These are phyloP conservation scores for Pseudogymnoascus destructans DNA, from an alignment of 2,329 filamentous ascomycete species.

Conservation along the genomic window DNA sequence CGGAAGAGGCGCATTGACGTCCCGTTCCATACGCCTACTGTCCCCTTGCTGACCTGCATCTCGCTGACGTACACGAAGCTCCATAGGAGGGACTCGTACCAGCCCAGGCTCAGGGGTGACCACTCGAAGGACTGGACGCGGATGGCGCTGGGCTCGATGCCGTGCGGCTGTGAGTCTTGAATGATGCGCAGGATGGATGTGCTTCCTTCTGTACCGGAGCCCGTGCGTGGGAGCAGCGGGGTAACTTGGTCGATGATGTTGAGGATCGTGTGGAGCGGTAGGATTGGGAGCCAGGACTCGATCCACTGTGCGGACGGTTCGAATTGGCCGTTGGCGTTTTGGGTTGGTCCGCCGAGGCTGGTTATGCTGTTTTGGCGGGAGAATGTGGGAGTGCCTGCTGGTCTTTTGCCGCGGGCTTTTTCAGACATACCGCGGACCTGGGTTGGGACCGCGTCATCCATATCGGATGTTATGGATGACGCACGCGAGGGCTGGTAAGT, in stretches of 20 bases:
- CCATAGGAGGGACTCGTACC: slow-evolving; percentile 95
- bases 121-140: slow-evolving; percentile 87
- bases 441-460: slow-evolving; percentile 67
- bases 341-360: slow-evolving; percentile 38
- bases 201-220: slow-evolving; percentile 32
- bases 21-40: slow-evolving; percentile 87
- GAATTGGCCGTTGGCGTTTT: slow-evolving; percentile 42
- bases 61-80: slow-evolving; percentile 83
- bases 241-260: slow-evolving; percentile 58
- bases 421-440: slow-evolving; percentile 91
- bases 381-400: slow-evolving; percentile 67
- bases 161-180: slow-evolving; percentile 48
- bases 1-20: slow-evolving; percentile 79
- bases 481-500: slow-evolving; percentile 50
- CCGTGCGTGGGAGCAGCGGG: slow-evolving; percentile 36
- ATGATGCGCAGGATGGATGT: slow-evolving; percentile 41
- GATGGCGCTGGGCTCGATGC: slow-evolving; percentile 61
- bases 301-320: slow-evolving; percentile 76
- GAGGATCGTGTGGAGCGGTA: slow-evolving; percentile 77
- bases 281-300: slow-evolving; percentile 82
- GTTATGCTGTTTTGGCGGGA: slow-evolving; percentile 83
- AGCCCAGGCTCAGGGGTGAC: slow-evolving; percentile 78
- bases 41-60: slow-evolving; percentile 75
- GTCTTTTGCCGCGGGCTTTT: slow-evolving; percentile 93
- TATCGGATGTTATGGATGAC: slow-evolving; percentile 51